phyloP scores from a whole-genome alignment of 2,329 filamentous ascomycete genomes.

The Aureobasidium zeae region DNA sequence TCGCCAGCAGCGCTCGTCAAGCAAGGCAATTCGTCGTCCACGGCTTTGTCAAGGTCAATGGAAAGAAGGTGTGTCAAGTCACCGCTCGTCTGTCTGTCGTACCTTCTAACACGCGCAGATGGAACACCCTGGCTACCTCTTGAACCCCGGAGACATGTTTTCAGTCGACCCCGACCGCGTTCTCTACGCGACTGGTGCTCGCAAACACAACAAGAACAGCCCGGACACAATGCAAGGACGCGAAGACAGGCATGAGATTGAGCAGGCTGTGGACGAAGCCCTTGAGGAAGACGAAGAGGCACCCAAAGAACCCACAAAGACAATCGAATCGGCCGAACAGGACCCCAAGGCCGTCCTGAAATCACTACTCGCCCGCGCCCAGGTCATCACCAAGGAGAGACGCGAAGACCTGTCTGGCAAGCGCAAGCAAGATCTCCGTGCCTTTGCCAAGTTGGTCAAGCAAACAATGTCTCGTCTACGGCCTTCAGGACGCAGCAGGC shows the following conservation, averaged over 20 bases:
- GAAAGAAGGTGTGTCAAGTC: constrained; percentile 69
- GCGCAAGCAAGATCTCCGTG: constrained; percentile 65
- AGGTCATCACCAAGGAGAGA: constrained; percentile 48
- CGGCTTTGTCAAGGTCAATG: constrained; percentile 90
- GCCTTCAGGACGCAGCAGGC: constrained; percentile 17
- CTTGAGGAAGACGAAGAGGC: constrained; percentile 20
- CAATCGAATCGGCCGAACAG: constrained; percentile 34
- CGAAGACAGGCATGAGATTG: constrained; percentile 18
- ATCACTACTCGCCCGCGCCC: constrained; percentile 48
- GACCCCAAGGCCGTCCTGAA: constrained; percentile 41
- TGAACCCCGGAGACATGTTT: constrained; percentile 98
- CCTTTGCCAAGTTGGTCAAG: constrained; percentile 58
- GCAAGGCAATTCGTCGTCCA: constrained; percentile 92
- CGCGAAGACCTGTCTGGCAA: constrained; percentile 51
- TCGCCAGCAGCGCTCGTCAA: constrained; percentile 86
- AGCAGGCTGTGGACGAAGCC: constrained; percentile 12
- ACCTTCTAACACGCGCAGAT: constrained; percentile 50
- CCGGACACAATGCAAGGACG: constrained; percentile 16
- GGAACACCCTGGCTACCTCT: constrained; percentile 79
- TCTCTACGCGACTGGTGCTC: constrained; percentile 72
- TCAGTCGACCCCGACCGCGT: constrained; percentile 86
- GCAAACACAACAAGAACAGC: constrained; percentile 30
- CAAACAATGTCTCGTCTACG: constrained; percentile 50
- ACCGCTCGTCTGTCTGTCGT: not conserved
- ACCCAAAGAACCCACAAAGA: constrained; percentile 21